Evolutionary conservation across 78 protist genomes (phyloP), one percentile per base, ranked within the genome.

Genomic region (Polysphondylium violaceum): DNA sequence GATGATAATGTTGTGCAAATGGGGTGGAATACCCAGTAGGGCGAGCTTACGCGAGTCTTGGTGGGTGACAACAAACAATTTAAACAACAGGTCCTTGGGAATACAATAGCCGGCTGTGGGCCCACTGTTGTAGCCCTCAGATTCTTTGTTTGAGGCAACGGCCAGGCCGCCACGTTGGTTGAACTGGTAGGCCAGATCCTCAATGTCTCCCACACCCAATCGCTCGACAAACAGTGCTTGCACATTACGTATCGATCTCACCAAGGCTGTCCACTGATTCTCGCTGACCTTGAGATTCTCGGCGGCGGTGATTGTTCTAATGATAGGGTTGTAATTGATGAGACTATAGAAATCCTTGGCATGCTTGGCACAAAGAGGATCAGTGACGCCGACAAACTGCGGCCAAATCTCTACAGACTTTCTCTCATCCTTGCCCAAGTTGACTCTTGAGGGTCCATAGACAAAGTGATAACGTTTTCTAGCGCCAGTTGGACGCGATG

Each of bases 81-180:
- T 88, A 25, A 88, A 88, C 0, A 88, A 53, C 31, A 88, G 35
- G 58, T 88, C 94, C 41, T 88, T 88, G 40, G 94, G 94, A 14
- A 88, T 88, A 53, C 94, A 88, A 44, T 88, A 88, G 11, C 94
- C 94, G 12, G 94, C 94, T 1, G 94, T 88, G 3, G 94, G 94
- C 11, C 87, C 87, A 40, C 51, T 33, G 35, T 43, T 65, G 41
- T 76, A 88, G 1, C 68, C 73, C 50, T 88, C 94, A 0, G 58
- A 2, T 23, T 77, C 89, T 69, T 88, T 88, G 8, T 60, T 47
- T 2, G 76, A 53, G 31, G 94, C 94, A n/a, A 69, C 19, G 25
- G 94, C 75, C 1, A 88, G n/a, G 17, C 94, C 94, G 29, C 81
- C 94, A 51, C 94, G 63, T 56, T 88, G 94, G 41, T 76, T 69